Conservation (phyloP, 345 rosid species). For the Bruguiera parviflora region DNA sequence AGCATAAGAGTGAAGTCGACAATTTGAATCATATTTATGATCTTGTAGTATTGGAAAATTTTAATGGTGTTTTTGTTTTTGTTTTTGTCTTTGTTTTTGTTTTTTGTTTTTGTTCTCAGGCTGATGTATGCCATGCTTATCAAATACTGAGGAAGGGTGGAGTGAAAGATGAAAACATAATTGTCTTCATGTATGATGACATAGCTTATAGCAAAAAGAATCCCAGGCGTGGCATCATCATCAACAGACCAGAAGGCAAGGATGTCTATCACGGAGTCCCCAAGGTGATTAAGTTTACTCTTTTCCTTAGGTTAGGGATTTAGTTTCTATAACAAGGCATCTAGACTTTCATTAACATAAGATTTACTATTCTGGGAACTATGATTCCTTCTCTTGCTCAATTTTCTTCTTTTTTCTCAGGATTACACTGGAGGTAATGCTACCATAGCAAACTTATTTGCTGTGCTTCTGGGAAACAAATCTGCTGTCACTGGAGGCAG, state of each 20-base stretch:
- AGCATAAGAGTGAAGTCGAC: too few relatives aligned
- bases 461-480: conserved; percentile 52
- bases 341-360: too few relatives aligned
- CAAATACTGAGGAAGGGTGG: conserved; percentile 55
- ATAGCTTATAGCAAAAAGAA: conserved; percentile 41
- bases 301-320: neutral
- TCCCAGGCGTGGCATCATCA: conserved; percentile 62
- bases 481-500: conserved; percentile 57
- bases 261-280: conserved; percentile 66
- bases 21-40: neutral
- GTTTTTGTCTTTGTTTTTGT: neutral
- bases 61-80: neutral
- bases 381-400: too few relatives aligned
- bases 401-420: conserved; percentile 22
- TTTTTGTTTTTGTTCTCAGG: conserved; percentile 30
- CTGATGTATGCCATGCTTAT: conserved; percentile 76
- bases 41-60: neutral
- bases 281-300: conserved; percentile 38
- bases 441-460: conserved; percentile 42
- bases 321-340: too few relatives aligned
- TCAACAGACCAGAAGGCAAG: conserved; percentile 52
- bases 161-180: conserved; percentile 60
- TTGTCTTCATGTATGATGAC: conserved; percentile 82
- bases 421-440: conserved; percentile 46
- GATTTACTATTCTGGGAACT: neutral